Evolutionary conservation across 768 basidiomycete species (phyloP).

Genomic region (Rhodotorula paludigena): DNA sequence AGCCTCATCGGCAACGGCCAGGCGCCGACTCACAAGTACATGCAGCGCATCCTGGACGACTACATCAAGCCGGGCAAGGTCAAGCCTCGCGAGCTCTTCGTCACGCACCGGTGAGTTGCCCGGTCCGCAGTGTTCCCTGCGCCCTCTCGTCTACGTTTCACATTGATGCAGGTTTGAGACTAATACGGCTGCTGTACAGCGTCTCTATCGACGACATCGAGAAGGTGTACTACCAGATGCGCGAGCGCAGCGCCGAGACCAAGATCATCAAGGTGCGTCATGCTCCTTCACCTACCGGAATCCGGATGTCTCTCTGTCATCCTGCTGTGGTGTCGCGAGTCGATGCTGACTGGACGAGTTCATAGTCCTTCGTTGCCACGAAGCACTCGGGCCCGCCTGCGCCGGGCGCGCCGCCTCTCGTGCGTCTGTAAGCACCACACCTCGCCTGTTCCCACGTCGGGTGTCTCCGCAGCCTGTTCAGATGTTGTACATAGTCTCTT

Average conservation of each 20-base stretch:
- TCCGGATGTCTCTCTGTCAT: too few species aligned
- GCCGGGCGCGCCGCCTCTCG: not conserved
- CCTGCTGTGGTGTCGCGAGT: too few species aligned
- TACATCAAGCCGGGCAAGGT: slow-evolving; percentile 63
- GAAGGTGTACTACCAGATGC: slow-evolving; percentile 62
- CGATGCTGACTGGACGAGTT: too few species aligned
- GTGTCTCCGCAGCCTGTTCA: not conserved
- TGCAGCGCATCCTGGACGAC: slow-evolving; percentile 53
- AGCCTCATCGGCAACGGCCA: slow-evolving; percentile 66
- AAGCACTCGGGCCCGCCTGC: slow-evolving; percentile 50
- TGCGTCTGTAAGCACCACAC: not conserved
- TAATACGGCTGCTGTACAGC: slow-evolving; percentile 54
- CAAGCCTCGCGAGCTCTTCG: slow-evolving; percentile 52
- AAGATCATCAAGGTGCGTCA: slow-evolving; percentile 33
- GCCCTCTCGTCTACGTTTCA: not conserved
- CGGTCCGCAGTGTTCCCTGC: too few species aligned
- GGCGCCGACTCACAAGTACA: slow-evolving; percentile 35
- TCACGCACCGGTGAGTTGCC: slow-evolving; percentile 43
- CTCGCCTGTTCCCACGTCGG: not conserved
- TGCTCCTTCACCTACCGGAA: not conserved
- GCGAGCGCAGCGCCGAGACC: slow-evolving; percentile 52
- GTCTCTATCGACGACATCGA: slow-evolving; percentile 62
- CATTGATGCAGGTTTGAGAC: too few species aligned
- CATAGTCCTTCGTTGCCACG: slow-evolving; percentile 61
- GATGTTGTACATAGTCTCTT: not conserved